phyloP scores from a whole-genome alignment of 345 rosid genomes.

The Pistacia atlantica region DNA sequence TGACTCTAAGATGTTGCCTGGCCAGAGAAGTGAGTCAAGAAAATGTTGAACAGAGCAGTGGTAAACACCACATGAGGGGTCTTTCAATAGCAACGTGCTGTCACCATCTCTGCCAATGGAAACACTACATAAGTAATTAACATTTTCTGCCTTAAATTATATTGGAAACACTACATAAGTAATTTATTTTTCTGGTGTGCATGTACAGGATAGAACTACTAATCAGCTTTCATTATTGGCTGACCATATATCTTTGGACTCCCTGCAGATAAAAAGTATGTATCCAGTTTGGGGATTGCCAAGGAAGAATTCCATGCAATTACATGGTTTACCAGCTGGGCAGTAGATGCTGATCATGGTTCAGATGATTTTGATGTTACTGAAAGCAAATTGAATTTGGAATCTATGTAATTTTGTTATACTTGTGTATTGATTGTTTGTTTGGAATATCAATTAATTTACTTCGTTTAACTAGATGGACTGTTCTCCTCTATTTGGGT shows the following conservation, averaged over 20 bases:
- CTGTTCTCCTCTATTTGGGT: neutral
- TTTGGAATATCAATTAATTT: slow-evolving; percentile 2
- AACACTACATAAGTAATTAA: slow-evolving; percentile 74
- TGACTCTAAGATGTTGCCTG: slow-evolving; percentile 84
- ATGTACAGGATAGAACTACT: neutral
- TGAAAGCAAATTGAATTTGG: slow-evolving; percentile 34
- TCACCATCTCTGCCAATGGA: slow-evolving; percentile 99
- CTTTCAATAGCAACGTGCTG: slow-evolving; percentile 93
- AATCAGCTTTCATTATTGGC: neutral
- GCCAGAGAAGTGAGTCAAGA: slow-evolving; percentile 27
- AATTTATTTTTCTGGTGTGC: slow-evolving; percentile 18
- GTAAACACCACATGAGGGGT: slow-evolving; percentile 46
- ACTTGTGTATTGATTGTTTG: neutral
- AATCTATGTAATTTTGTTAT: slow-evolving; percentile 36
- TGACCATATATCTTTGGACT: neutral
- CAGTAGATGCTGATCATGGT: slow-evolving; percentile 89
- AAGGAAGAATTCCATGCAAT: slow-evolving; percentile 76
- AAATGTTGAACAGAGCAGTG: slow-evolving; percentile 24
- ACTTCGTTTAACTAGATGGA: neutral
- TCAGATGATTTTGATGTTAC: slow-evolving; percentile 53
- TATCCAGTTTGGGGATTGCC: slow-evolving; percentile 49
- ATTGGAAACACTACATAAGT: slow-evolving; percentile 88
- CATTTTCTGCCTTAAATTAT: neutral
- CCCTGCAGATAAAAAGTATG: slow-evolving; percentile 67
- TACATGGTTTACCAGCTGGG: slow-evolving; percentile 96